phyloP scores from a whole-genome alignment of 2,329 filamentous ascomycete genomes.

The Elsinoe fawcettii region DNA sequence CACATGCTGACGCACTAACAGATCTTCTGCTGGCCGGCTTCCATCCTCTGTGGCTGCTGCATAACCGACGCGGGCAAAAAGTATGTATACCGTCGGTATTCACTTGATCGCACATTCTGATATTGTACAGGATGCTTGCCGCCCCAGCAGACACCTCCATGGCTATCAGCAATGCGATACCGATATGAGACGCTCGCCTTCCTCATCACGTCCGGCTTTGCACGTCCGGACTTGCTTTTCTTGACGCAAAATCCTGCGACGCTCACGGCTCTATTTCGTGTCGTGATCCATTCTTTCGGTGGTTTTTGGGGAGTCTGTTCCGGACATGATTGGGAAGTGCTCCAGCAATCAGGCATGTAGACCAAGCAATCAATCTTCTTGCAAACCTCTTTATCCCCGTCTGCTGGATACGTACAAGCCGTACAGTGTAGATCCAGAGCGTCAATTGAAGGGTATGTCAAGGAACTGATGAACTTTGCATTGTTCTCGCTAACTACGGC shows the following conservation, averaged over 20 bases:
- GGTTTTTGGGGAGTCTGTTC: not conserved
- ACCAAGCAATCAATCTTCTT: not conserved
- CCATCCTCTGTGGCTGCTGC: conserved; percentile 33
- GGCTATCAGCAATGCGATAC: conserved; percentile 28
- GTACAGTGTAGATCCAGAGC: too few relatives aligned
- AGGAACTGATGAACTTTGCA: too few relatives aligned
- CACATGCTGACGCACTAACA: not conserved
- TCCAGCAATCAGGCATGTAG: not conserved
- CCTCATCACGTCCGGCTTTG: not conserved
- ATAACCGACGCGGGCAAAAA: conserved; percentile 31
- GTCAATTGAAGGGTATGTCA: too few relatives aligned
- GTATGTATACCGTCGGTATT: too few relatives aligned
- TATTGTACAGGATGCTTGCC: conserved; percentile 29
- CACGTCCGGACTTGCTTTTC: not conserved
- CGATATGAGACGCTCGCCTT: conserved; percentile 15
- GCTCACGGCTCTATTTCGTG: not conserved
- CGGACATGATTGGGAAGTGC: not conserved
- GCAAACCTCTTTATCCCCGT: not conserved
- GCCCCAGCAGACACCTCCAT: conserved; percentile 28
- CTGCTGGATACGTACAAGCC: too few relatives aligned
- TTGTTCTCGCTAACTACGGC: not conserved
- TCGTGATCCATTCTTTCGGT: not conserved
- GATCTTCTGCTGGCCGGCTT: conserved; percentile 33
- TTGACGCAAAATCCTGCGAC: not conserved
- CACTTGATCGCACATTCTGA: too few relatives aligned